Evolutionary conservation across 495 filamentous ascomycete genomes (phyloP), one percentile per base, ranked within the genome.

Genomic region (Penicillium bialowiezense): DNA sequence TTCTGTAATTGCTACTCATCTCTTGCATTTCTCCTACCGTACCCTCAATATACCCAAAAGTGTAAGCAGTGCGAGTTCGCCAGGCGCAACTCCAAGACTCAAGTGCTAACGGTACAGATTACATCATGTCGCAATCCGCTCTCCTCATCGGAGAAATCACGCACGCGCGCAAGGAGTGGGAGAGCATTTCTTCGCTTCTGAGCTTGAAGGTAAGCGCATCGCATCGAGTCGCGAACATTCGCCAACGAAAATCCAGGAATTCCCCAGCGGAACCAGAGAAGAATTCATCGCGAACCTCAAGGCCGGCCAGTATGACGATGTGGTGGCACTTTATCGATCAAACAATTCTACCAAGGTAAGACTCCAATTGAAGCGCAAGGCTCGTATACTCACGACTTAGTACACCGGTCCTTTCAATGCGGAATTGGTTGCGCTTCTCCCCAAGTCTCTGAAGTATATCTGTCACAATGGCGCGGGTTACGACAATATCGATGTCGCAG

Each of bases 381-480:
- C 24, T 8, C 15, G 31, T 39, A 48, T 47, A 37, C 23, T n/a
- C 3, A 20, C n/a, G 6, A 12, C 24, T 8, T 46, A 84, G 80
- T 70, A 74, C 43, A 85, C 82, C 12, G 82, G 82, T 20, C 73
- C 75, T 17, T 85, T 85, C 54, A 72, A 85, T 51, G 68, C 63
- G 14, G 82, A 83, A 52, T 54, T 89, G 45, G 60, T 89, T 38
- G 63, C 75, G 4, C 62, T 69, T 5, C 72, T 89, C 12, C 90
- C 90, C 1, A 57, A 65, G 24, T 84, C 80, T 3, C 62, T 95
- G 32, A 84, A 80, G 52, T 96, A 87, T 65, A 78, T 96, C 53
- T 87, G 82, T 60, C 90, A 96, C 63, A 91, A 90, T 59, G 91
- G 90, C 28, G 89, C 89, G 23, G 89, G 89, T 3, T 93, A 93